phyloP scores from a whole-genome alignment of 1,284 basidiomycete genomes.

The Ceratobasidium papillatum region DNA sequence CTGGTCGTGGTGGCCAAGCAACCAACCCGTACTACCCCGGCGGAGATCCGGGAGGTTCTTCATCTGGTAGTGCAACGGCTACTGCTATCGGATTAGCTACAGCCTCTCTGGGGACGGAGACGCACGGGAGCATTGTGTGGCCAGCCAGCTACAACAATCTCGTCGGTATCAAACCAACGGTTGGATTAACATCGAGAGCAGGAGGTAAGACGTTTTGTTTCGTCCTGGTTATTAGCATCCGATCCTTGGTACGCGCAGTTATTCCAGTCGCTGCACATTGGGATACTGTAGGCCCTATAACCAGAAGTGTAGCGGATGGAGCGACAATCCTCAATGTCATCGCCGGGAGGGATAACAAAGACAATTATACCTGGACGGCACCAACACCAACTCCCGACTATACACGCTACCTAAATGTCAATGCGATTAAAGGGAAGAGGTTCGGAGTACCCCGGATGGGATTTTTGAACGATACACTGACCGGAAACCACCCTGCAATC shows the following conservation, averaged over 20 bases:
- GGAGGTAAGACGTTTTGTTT: conserved; percentile 57
- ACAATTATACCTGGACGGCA: conserved; percentile 68
- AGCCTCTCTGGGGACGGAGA: conserved; percentile 61
- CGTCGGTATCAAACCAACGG: conserved; percentile 68
- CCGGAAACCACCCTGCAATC: conserved; percentile 8
- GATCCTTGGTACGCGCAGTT: conserved; percentile 52
- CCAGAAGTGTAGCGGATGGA: conserved; percentile 66
- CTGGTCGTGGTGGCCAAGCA: conserved; percentile 70
- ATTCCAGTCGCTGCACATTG: conserved; percentile 69
- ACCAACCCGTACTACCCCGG: conserved; percentile 67
- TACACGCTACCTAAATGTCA: conserved; percentile 59
- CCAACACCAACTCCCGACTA: conserved; percentile 64
- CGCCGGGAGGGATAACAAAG: conserved; percentile 65
- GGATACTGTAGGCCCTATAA: conserved; percentile 70
- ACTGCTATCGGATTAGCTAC: conserved; percentile 69
- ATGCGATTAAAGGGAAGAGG: conserved; percentile 63
- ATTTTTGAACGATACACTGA: conserved; percentile 36
- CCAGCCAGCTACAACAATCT: conserved; percentile 60
- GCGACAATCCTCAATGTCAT: conserved; percentile 66
- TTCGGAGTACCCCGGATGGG: conserved; percentile 62
- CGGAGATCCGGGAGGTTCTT: conserved; percentile 70
- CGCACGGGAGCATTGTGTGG: conserved; percentile 64
- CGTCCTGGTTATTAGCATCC: neutral
- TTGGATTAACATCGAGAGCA: conserved; percentile 68
- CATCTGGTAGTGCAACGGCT: conserved; percentile 69